phyloP scores from a whole-genome alignment of 352 stramenopile species.

The Phytopythium kandeliae region DNA sequence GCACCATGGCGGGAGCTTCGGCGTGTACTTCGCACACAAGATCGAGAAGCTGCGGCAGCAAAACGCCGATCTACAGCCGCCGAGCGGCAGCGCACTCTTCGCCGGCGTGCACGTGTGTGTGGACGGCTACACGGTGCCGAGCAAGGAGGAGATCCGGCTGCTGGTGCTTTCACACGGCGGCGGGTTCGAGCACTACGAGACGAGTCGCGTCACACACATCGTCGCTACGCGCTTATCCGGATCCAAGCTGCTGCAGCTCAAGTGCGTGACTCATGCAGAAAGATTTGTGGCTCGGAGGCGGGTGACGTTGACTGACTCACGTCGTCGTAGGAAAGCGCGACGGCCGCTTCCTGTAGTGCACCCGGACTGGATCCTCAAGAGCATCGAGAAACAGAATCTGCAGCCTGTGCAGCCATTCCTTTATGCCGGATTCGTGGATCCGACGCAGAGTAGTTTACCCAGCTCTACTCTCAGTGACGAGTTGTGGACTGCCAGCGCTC shows the following conservation, averaged over 20 bases:
- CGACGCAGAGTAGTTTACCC: constrained; percentile 46
- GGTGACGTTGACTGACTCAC: too few species aligned
- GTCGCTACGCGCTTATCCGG: constrained; percentile 78
- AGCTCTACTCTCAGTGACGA: constrained; percentile 6
- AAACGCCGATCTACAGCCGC: constrained; percentile 36
- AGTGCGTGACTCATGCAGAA: constrained; percentile 25
- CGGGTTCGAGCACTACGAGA: constrained; percentile 88
- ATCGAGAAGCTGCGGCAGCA: constrained; percentile 84
- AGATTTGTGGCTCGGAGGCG: too few species aligned
- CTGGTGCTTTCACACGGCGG: constrained; percentile 77
- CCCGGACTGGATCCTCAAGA: constrained; percentile 91
- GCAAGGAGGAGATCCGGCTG: constrained; percentile 79
- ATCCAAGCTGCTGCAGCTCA: constrained; percentile 83
- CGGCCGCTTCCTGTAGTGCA: constrained; percentile 72
- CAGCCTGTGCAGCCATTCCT: constrained; percentile 81
- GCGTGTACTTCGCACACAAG: constrained; percentile 91
- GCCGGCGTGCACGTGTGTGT: constrained; percentile 75
- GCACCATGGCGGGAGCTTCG: constrained; percentile 84
- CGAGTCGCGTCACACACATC: constrained; percentile 80
- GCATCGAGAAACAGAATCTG: constrained; percentile 65
- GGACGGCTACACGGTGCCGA: constrained; percentile 84
- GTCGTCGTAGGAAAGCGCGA: constrained; percentile 34
- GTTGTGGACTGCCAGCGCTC: not conserved
- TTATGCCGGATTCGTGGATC: constrained; percentile 75
- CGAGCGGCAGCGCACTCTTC: constrained; percentile 37